Conservation (phyloP, 345 rosid genomes). For the Pistacia atlantica region DNA sequence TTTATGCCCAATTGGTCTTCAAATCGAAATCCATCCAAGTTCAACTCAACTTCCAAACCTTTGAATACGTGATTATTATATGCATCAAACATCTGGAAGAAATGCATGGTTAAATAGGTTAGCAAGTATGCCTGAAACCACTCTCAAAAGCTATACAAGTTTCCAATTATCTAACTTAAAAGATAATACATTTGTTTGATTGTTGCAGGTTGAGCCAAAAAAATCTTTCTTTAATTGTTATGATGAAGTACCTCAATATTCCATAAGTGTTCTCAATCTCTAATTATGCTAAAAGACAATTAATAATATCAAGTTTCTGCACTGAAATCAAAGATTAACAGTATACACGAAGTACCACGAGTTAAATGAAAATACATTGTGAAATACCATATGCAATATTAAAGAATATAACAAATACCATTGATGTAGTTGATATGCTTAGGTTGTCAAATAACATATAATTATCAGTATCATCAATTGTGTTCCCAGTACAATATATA, state of each 20-base stretch:
- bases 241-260: not conserved
- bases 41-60: slow-evolving; percentile 43
- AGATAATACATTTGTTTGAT: not conserved
- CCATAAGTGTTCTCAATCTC: not conserved
- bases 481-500: not conserved
- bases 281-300: not conserved
- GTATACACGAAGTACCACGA: not conserved
- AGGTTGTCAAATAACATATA: not conserved
- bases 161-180: not conserved
- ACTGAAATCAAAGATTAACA: not conserved
- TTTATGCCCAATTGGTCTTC: slow-evolving; percentile 33
- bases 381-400: not conserved
- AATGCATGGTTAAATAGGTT: not conserved
- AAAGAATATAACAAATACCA: not conserved
- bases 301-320: too few species aligned
- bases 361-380: not conserved
- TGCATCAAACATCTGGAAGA: slow-evolving; percentile 54
- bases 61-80: slow-evolving; percentile 52
- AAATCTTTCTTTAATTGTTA: not conserved
- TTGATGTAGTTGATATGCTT: not conserved
- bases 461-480: too few species aligned
- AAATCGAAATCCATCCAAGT: slow-evolving; percentile 46
- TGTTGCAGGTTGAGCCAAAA: not conserved
- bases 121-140: slow-evolving; percentile 8
- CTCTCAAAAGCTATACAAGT: not conserved